phyloP scores from a whole-genome alignment of 2,329 filamentous ascomycete genomes.

The Aspergillus sp. region DNA sequence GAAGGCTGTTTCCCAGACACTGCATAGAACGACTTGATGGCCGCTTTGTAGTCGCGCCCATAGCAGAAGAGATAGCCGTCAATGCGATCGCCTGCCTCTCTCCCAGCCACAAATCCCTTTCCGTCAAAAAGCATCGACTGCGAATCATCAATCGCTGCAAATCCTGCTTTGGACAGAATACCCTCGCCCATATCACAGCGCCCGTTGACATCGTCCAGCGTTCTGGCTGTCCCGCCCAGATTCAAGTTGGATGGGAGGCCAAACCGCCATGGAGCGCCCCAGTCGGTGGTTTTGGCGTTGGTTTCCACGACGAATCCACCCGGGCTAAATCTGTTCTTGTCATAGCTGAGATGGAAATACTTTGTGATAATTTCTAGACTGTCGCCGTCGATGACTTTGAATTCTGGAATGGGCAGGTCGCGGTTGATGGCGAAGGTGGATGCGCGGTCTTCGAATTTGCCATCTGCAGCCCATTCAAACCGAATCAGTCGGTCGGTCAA shows the following conservation, averaged over 20 bases:
- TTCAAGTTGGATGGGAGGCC: conserved; percentile 20
- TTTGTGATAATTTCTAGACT: conserved; percentile 54
- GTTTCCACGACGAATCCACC: conserved; percentile 46
- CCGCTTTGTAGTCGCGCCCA: conserved; percentile 52
- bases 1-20: conserved; percentile 54
- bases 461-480: conserved; percentile 59
- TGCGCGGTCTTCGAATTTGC: conserved; percentile 57
- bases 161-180: conserved; percentile 48
- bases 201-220: conserved; percentile 52
- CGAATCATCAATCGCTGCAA: conserved; percentile 51
- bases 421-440: conserved; percentile 59
- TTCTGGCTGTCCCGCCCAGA: conserved; percentile 48
- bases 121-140: conserved; percentile 54
- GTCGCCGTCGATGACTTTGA: conserved; percentile 42
- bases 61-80: conserved; percentile 60
- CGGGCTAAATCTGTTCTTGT: conserved; percentile 52
- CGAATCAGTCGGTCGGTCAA: conserved; percentile 54
- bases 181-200: conserved; percentile 47
- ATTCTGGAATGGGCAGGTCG: conserved; percentile 44
- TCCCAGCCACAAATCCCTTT: conserved; percentile 42
- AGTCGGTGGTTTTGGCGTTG: conserved; percentile 37
- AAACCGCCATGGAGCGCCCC: conserved; percentile 43
- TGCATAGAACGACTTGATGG: conserved; percentile 51
- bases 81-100: conserved; percentile 44
- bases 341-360: conserved; percentile 53